Percentiles rank a stretch among this genome's conserved stretches.
These are phyloP conservation scores for Lathyrus oleraceus DNA, from an alignment of 306 rosid genomes.

Conservation along the genomic window DNA sequence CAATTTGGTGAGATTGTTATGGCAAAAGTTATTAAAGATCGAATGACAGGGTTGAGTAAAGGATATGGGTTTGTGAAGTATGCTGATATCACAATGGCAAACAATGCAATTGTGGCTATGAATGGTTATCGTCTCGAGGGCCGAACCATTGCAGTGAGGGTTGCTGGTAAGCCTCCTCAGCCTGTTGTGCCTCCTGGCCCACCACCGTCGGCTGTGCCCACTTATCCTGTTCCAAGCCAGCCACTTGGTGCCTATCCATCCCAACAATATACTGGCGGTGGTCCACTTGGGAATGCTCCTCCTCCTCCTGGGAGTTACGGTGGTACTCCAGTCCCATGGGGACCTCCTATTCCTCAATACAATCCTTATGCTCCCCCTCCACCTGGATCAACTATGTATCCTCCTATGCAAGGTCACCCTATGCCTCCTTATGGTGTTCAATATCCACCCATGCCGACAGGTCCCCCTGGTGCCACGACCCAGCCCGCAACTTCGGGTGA, in stretches of 20 bases:
- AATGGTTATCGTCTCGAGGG: conserved; percentile 94
- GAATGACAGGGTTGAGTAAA: conserved; percentile 81
- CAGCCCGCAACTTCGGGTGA: conserved; percentile 69
- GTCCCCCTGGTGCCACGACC: conserved; percentile 84
- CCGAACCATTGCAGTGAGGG: conserved; percentile 94
- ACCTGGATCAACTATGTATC: conserved; percentile 85
- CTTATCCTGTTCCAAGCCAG: conserved; percentile 78
- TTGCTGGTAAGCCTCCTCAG: conserved; percentile 98
- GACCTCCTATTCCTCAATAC: conserved; percentile 86
- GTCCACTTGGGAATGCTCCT: conserved; percentile 60
- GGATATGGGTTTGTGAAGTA: conserved; percentile 97
- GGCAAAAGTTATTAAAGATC: conserved; percentile 95
- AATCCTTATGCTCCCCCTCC: conserved; percentile 86
- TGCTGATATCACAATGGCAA: conserved; percentile 89
- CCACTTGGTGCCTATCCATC: conserved; percentile 83
- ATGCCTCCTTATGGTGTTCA: conserved; percentile 79
- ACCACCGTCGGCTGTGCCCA: conserved; percentile 64
- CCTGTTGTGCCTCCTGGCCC: conserved; percentile 89
- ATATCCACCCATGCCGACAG: conserved; percentile 70
- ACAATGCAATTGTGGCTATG: conserved; percentile 83
- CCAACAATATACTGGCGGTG: conserved; percentile 81
- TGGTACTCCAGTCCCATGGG: conserved; percentile 89
- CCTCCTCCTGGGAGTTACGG: conserved; percentile 65
- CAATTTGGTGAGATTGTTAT: conserved; percentile 95
- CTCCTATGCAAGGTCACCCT: conserved; percentile 75